phyloP scores from a whole-genome alignment of 192 early-diverging fungal genomes.

The Coemansia sp. region DNA sequence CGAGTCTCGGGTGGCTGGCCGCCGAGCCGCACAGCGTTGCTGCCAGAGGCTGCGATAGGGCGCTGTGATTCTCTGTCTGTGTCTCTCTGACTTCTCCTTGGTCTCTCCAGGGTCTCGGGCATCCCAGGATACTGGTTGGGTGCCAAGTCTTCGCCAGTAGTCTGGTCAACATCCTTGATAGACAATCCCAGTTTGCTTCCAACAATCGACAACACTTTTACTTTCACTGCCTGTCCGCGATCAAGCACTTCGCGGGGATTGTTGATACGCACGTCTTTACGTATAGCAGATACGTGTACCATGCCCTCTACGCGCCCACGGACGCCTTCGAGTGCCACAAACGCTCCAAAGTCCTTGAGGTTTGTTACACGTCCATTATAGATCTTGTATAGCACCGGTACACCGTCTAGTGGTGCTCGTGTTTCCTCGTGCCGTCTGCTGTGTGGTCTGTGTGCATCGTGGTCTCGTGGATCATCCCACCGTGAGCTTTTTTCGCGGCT shows the following conservation, averaged over 20 bases:
- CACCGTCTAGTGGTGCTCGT: constrained; percentile 57
- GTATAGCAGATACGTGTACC: constrained; percentile 80
- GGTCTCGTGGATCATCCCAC: constrained; percentile 37
- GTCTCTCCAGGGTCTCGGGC: constrained; percentile 4
- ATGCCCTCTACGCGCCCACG: constrained; percentile 77
- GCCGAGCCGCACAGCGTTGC: constrained; percentile 36
- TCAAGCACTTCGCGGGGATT: constrained; percentile 86
- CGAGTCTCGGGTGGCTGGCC: background rate
- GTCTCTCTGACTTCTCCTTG: background rate
- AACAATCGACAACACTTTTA: constrained; percentile 91
- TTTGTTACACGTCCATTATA: constrained; percentile 81
- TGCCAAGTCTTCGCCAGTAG: constrained; percentile 81
- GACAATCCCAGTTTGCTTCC: constrained; percentile 80
- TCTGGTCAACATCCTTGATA: constrained; percentile 97
- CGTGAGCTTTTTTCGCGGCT: constrained; percentile 18
- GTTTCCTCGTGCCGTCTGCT: background rate
- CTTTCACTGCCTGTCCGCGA: constrained; percentile 77
- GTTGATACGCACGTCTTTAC: constrained; percentile 60
- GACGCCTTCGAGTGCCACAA: constrained; percentile 82
- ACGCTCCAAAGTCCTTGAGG: constrained; percentile 91
- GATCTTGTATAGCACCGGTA: constrained; percentile 88
- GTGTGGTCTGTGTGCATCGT: background rate
- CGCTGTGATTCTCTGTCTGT: constrained; percentile 1
- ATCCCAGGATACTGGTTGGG: constrained; percentile 68
- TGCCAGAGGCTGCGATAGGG: constrained; percentile 13